Base-by-base conservation (phyloP, 2,329 filamentous ascomycete genomes). In the Phoma sp. region DNA sequence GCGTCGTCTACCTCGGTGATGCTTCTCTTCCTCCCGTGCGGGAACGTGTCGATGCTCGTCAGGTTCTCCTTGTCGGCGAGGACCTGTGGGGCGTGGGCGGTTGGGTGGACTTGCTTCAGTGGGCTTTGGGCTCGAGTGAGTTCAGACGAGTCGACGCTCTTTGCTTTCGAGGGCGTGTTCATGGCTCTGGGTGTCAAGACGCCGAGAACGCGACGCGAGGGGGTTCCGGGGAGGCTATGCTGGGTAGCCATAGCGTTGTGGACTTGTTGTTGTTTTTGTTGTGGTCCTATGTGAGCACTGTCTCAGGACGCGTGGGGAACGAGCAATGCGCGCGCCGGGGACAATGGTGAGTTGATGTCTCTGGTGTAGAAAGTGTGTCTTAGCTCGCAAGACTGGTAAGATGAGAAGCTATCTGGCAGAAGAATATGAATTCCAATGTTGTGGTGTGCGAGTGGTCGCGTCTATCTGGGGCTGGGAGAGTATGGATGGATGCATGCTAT, bases 1-100 rank as follows among this genome's bases (percentile, higher is more conserved):
- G 58, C 65, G 48, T 64, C 64, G 21, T 75, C 74, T 22, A 76
- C 71, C 51, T 76, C 71, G 43, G 71, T 55, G 36, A 76, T 74
- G 37, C 65, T 65, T 46, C 74, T 54, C 61, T 76, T 76, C 58
- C 67, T 69, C 47, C 71, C 65, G n/a, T 61, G 57, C 2, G 60
- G 47, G n/a, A 52, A 62, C 27, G 61, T 57, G 44, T 59, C 51
- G 21, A 52, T 41, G 8, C 47, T 58, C 10, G 56, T 40, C 21
- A 61, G 39, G 57, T 76, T 76, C 53, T 76, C 74, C 51, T 73
- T 68, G 46, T 65, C 60, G 24, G 52, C 50, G 13, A 66, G 56
- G 7, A 58, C 39, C 17, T 62, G 58, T 13, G 72, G 65, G 5
- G 63, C 64, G 9, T 70, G 58, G 6, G 66, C 63, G 13, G 62